These are phyloP conservation scores for Pythium rishiriense DNA, from an alignment of 352 stramenopile genomes.

Conservation along the genomic window DNA sequence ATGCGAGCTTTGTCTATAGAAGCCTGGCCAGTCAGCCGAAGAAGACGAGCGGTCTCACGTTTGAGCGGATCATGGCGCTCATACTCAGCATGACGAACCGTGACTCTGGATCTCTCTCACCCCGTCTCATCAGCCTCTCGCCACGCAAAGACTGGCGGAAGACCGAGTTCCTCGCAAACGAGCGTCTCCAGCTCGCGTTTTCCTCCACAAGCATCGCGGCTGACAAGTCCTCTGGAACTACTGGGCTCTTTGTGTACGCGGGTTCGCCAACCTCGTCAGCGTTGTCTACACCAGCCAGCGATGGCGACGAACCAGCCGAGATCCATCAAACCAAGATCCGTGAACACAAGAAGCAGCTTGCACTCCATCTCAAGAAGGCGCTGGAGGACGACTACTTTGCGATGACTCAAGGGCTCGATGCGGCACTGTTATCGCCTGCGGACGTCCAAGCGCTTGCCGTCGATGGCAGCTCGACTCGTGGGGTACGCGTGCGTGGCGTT, in stretches of 20 bases:
- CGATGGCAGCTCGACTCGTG: background rate
- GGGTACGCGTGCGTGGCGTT: conserved; percentile 14
- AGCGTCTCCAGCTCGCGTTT: conserved; percentile 10
- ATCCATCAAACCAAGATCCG: background rate
- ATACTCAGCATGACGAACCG: conserved; percentile 1
- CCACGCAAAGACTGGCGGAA: conserved; percentile 69
- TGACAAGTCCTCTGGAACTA: background rate
- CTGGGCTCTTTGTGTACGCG: conserved; percentile 19
- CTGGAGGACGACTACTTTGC: conserved; percentile 17
- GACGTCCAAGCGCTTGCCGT: background rate
- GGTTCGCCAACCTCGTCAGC: background rate
- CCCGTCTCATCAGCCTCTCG: conserved; percentile 43
- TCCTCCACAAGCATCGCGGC: background rate
- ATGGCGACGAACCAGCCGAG: background rate
- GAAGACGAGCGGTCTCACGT: conserved; percentile 35
- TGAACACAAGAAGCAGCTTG: conserved; percentile 20
- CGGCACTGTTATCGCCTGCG: no score
- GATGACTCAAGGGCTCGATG: background rate
- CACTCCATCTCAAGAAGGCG: conserved; percentile 18
- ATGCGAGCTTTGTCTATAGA: conserved; percentile 47
- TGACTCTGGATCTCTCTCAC: background rate
- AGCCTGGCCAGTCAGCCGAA: conserved; percentile 51
- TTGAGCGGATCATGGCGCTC: conserved; percentile 38
- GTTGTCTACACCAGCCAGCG: background rate
- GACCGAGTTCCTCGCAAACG: conserved; percentile 51